Evolutionary conservation across 768 basidiomycete genomes (phyloP).

Genomic region (Podaxis carcinomalis): DNA sequence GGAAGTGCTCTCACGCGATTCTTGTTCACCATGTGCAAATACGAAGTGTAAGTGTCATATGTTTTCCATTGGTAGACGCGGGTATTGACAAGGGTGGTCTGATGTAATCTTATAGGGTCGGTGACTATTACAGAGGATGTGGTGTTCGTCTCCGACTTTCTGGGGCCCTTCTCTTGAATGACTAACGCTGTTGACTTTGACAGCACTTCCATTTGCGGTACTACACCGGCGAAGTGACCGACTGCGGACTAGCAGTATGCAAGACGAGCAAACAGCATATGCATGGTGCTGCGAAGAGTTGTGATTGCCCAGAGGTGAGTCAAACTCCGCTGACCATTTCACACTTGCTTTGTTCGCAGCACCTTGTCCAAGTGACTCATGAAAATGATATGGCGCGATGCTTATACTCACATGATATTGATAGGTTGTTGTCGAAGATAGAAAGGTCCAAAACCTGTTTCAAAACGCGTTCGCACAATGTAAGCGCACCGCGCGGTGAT

Average conservation of each 20-base stretch:
- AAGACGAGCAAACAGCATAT: conserved; percentile 37
- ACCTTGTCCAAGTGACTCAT: background rate
- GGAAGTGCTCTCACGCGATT: background rate
- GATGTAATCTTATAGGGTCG: conserved; percentile 27
- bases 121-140: conserved; percentile 47
- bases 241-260: conserved; percentile 35
- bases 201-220: conserved; percentile 49
- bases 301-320: conserved; percentile 38
- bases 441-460: conserved; percentile 44
- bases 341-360: background rate
- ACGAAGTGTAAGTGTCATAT: conserved; percentile 27
- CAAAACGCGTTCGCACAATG: conserved; percentile 40
- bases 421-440: conserved; percentile 37
- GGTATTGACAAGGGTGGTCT: background rate
- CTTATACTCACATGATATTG: conserved; percentile 1
- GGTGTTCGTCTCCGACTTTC: conserved; percentile 30
- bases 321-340: background rate
- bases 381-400: background rate
- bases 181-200: conserved; percentile 11
- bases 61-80: background rate
- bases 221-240: conserved; percentile 39
- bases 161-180: background rate
- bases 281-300: conserved; percentile 38
- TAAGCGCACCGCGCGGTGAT: conserved; percentile 31
- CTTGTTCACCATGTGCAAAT: conserved; percentile 26